Evolutionary conservation across 2,329 filamentous ascomycete genomes (phyloP), one percentile per base, ranked within the genome.

Genomic region (Coniochaeta ligniaria): DNA sequence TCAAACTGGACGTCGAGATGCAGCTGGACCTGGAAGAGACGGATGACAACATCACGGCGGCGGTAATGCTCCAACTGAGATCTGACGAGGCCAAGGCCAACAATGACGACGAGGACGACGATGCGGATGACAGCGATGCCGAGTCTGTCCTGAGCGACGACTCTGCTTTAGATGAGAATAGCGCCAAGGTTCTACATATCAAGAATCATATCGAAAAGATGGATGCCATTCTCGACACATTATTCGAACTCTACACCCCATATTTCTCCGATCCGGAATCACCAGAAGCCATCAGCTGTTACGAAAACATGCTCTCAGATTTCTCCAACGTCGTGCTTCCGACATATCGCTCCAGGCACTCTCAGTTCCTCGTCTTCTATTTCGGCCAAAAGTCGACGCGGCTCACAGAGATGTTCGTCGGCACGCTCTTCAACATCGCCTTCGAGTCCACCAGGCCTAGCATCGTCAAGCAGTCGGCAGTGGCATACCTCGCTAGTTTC

Each of bases 1-100:
- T 98, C 69, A 95, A 95, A 74, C 91, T 98, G 61, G 95, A 99
- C 71, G 92, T 96, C 1, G 91, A 97, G 71, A 95, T 98, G 73
- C 94, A 97, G 74, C 84, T 93, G 57, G 93, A 98, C 69, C 79
- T 98, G 68, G 92, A 98, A 64, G 93, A 98, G 67, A 78, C 96
- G 63, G 94, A 97, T 63, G 94, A 98, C 64, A 91, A 96, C 60
- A 81, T 92, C 11, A 90, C 92, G 60, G 86, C 92, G 26, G 85
- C 87, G 59, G 84, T 94, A 20, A 81, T 90, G 58, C 80, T 81
- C 70, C 83, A 80, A 58, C 72, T 83, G 20, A 24, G 54, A 22
- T n/a, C 54, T 9, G n/a, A 22, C 28, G 22, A 52, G 47, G 47
- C 12, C 11, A 71, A 74, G 47, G 70, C 71, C 58, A 69, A 74